Evolutionary conservation across 176 grass and related monocot species (phyloP), one percentile per base, ranked within the genome.

Genomic region (Tillandsia fasciculata): DNA sequence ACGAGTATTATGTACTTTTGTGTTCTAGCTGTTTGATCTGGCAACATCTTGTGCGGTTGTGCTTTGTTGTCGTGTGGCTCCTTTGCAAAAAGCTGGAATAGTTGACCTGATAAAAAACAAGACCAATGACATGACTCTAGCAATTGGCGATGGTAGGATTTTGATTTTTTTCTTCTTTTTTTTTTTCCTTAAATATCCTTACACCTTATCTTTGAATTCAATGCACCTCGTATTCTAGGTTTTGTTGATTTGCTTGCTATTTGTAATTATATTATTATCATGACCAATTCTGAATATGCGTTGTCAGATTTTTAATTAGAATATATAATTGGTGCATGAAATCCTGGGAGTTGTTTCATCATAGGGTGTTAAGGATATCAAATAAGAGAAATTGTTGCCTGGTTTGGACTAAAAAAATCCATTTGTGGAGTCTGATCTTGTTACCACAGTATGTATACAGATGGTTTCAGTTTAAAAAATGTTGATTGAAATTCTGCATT

Each of bases 51-150:
- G 95, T 81, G 89, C 83, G 76, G 95, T 99, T 65, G 95, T 99
- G 66, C 83, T 99, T 49, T 99, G 95, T 70, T 99, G 95, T 74
- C 89, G 95, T 73, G 95, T 99, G 83, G 95, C 95, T 83, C 95
- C 95, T 63, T 75, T 99, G 48, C 95, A 99, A 80, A 99, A 99
- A 74, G 95, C 95, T 82, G 95, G 95, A 80, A 93, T 99, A 69
- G 95, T 99, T 76, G 90, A 90, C 84, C 71, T 99, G 78, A 90
- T 99, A 52, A 99, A 99, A 93, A 94, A 80, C 75, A 87, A 84
- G 78, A 99, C 95, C 3, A 85, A 73, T 84, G 95, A 99, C 82
- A 99, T 99, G 95, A 99, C 95, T 68, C 73, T 99, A 66, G 95
- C 95, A 28, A 99, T 99, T 82, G 95, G 95, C 75, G 95, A 99